Evolutionary conservation across 768 basidiomycete genomes (phyloP), one percentile per base, ranked within the genome.

Genomic region (Roridomyces roridus): DNA sequence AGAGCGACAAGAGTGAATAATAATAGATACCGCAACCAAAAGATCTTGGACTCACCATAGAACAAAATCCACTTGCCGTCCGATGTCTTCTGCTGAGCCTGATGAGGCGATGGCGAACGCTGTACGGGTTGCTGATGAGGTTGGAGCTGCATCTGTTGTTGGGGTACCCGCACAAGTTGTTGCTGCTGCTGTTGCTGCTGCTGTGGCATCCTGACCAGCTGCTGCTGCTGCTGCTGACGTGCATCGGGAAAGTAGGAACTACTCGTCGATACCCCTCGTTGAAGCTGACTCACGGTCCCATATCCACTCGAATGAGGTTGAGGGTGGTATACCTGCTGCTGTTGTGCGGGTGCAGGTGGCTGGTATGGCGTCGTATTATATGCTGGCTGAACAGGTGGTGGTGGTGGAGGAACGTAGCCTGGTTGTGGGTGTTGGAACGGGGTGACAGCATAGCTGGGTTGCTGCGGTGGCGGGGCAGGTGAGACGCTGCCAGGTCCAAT

Each of bases 61-160:
- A 97, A 96, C 66, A 95, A 67, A 28, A 98, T 89, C 1, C 85
- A 85, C 35, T 83, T 79, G 0, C 95, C 95, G 37, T 89, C 88
- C 48, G 96, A 93, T 7, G 89, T 92, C 21, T 71, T 66, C n/a
- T 67, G 70, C 4, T 70, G 67, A n/a, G 70, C 74, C 8, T 75
- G 76, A 45, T 77, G 79, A 1, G 85, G 84, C 26, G 83, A 82
- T 18, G 84, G 85, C 40, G 84, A 79, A 34, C 82, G 75, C 36
- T 72, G 60, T 50, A 76, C 74, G 2, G 81, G 79, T 60, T 39
- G 39, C 40, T 55, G 57, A 15, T 53, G 25, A 56, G 53, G 29
- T 51, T 62, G n/a, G 23, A 37, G 9, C 29, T 54, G 65, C 41
- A 62, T 71, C 56, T 70, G 69, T 52, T 68, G 77, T 53, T 69